Base-by-base conservation (phyloP, 805 yeast species). In the Candida ipomoeae region DNA sequence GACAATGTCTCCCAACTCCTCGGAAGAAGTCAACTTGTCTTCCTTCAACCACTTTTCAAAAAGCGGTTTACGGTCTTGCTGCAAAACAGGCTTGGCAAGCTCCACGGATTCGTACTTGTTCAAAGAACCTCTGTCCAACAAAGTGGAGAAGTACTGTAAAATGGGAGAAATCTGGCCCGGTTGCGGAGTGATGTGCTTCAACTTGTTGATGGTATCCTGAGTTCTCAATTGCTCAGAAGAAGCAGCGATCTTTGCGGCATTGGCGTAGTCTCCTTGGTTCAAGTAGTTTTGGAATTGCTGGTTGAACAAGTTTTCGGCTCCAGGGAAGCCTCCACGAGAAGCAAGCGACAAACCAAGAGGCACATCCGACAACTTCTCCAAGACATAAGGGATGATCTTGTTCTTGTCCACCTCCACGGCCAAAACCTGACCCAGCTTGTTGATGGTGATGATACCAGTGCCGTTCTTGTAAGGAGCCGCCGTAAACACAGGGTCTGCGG, bases 181-280 rank as follows among this genome's bases (percentile, higher is more conserved):
- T 55, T 89, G 85, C 6, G 96, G 87, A 57, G 91, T 96, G 51
- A 92, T 77, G 63, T 84, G 83, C 73, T 92, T 94, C 74, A 94
- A 83, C 70, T 89, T 89, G 71, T 89, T 85, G 66, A 94, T 91
- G 21, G 98, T 94, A 55, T 88, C 95, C 52, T 89, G 95, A 42
- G 96, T 91, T 75, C 99, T 84, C 70, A 94, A 77, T 63, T 89
- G 89, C 49, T 89, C 89, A 14, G 96, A 88, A 36, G 96, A 85
- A 13, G 98, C 98, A 36, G 99, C 99, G 52, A 92, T 88, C 72
- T 89, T 89, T 45, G 98, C 99, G 48, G 99, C 99, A 61, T 85
- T 84, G 50, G 83, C 77, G 65, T 90, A 94, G 67, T 90, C 94
- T 59, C 97, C 97, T 59, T 83, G 83, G 57, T 82, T 80, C 62